Evolutionary conservation across 441 rosid genomes (phyloP), one percentile per base, ranked within the genome.

Genomic region (Pelargonium fulgidum): DNA sequence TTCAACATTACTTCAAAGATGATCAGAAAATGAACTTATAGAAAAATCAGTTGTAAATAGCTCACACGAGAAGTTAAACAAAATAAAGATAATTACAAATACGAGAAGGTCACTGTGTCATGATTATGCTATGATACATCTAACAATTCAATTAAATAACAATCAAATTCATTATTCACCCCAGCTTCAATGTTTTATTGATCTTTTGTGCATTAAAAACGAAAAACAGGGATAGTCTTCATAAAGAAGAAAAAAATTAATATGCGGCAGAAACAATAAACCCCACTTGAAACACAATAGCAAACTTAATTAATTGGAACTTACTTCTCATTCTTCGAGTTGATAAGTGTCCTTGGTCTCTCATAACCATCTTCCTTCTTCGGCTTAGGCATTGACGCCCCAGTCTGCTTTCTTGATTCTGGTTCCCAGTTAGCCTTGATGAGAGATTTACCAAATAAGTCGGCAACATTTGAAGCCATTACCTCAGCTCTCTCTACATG

Each of bases 361-460:
- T 84, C 76, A 64, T 81, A 81, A 69, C 78, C 83, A 72, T 73
- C 82, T 71, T 80, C 77, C 59, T 85, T 77, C 70, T 74, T 54
- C 3, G 61, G 67, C 63, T 84, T 76, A 59, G 65, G 63, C 69
- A 75, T 84, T 62, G 66, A 58, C 68, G 76, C 83, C 80, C 79
- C 76, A 62, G 73, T 70, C 66, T 72, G 85, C 78, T 54, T n/a
- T 8, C 88, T 87, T 14, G 91, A 73, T 70, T 81, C 92, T 67
- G 89, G 92, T 81, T 88, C 86, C 99, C 99, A 93, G 64, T 75
- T 71, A 61, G 91, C 89, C 9, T 86, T 83, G 59, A 72, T 74
- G 45, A 93, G 86, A 47, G 97, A 93, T 75, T 93, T 83, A 52
- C 95, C 93, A 79, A 93, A 83, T 77, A 93, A 80, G 64, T 84